Conservation (phyloP, 805 yeast genomes). For the Saccharomycopsis malanga region DNA sequence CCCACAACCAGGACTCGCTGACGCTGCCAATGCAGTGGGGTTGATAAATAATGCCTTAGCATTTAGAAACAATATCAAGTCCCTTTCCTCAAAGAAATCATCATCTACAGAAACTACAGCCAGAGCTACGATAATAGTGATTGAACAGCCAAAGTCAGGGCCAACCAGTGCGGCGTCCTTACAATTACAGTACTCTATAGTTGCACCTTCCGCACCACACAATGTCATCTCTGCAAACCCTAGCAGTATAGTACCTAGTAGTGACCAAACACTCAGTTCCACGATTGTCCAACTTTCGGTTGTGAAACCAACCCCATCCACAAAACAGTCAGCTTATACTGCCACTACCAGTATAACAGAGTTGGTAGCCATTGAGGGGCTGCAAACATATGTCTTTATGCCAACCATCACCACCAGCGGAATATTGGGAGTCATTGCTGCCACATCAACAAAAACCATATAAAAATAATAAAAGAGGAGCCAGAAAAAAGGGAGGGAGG, state of each 20-base stretch:
- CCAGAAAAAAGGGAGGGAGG: no score
- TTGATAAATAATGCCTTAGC: conserved; percentile 3
- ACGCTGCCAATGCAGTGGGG: conserved; percentile 1
- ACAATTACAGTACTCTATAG: background rate
- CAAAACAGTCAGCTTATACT: no score
- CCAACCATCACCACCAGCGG: background rate
- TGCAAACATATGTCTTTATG: background rate
- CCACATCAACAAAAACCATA: no score
- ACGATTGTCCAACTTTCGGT: background rate
- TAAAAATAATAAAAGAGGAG: no score
- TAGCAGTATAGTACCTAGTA: background rate
- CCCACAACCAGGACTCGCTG: no score
- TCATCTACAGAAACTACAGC: background rate
- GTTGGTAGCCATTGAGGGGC: background rate
- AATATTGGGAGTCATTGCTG: background rate
- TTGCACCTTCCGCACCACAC: background rate
- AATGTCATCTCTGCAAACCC: background rate
- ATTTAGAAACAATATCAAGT: conserved; percentile 2
- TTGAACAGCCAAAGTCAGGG: background rate
- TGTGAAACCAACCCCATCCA: no score
- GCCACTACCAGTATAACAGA: background rate
- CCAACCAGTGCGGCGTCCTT: background rate
- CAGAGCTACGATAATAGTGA: background rate
- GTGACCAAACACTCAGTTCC: background rate
- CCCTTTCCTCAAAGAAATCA: background rate